Base-by-base conservation (phyloP, 306 rosid species). In the Corylus heterophylla region DNA sequence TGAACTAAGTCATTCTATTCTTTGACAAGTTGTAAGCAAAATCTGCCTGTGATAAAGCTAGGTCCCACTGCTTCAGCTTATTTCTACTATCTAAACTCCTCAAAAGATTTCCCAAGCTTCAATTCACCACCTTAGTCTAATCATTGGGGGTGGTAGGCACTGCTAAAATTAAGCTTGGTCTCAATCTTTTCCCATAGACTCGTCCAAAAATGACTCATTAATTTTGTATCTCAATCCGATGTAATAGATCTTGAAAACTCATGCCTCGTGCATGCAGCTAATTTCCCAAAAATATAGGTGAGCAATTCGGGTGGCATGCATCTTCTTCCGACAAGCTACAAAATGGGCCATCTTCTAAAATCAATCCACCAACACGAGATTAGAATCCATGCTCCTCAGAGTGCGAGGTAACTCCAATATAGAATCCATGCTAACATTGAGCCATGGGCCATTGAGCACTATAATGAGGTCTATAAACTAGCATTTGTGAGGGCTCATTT, bases 311-410 rank as follows among this genome's bases (percentile, higher is more conserved):
- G 14, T 17, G 45, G 27, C 55, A 70, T 70, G 1, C 25, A 16
- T n/a, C 31, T 13, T 48, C 8, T 76, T 62, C 4, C 20, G 7
- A 2, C 56, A 62, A 9, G 72, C 55, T 2, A 76, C 2, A 44
- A 62, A 76, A 75, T 61, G 44, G 20, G 72, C 31, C 72, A 61
- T 76, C 35, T 76, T 76, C 1, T 2, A 62, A 7, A 76, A 62
- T 6, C 31, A 0, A 27, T 62, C 79, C 47, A 76, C 61, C 4
- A 62, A 48, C 13, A 62, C 18, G 0, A 62, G 1, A 29, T 62
- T 49, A 4, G 16, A 62, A 45, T 63, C 61, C 0, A 13, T 5
- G 12, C 27, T 3, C 20, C 49, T 2, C 0, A 13, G 48, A 0
- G 22, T 76, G 31, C 31, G 2, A 29, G 31, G 31, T 29, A 29